These are phyloP conservation scores for Diaporthe ilicicola DNA, from an alignment of 2,329 filamentous ascomycete genomes.

Conservation along the genomic window DNA sequence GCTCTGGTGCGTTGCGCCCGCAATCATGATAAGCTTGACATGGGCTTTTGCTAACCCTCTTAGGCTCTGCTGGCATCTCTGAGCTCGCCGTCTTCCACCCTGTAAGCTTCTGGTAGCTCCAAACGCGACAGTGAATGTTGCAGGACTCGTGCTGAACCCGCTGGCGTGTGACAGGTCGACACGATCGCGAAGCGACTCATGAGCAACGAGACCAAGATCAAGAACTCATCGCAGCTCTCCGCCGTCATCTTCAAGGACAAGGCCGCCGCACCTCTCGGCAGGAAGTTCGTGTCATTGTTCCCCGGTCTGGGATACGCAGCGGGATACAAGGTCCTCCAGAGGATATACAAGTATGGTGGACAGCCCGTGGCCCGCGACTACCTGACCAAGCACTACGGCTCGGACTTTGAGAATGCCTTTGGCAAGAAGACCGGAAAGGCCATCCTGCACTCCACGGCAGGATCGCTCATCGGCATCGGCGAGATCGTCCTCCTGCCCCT, in stretches of 20 bases:
- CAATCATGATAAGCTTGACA: constrained; percentile 12
- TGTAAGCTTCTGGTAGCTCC: constrained; percentile 56
- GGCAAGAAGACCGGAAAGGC: constrained; percentile 98
- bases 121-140: constrained; percentile 23
- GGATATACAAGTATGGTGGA: constrained; percentile 98
- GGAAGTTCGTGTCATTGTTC: constrained; percentile 95
- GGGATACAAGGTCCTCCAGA: constrained; percentile 96
- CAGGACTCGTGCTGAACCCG: constrained; percentile 31
- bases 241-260: constrained; percentile 93
- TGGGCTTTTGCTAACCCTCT: constrained; percentile 27
- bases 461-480: constrained; percentile 94
- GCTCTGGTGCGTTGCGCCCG: constrained; percentile 72
- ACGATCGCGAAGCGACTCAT: constrained; percentile 99
- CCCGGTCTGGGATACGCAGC: constrained; percentile 97
- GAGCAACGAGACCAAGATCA: constrained; percentile 87
- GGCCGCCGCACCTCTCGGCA: constrained; percentile 72
- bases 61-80: constrained; percentile 91
- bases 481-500: constrained; percentile 95
- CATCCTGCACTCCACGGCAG: constrained; percentile 95
- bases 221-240: constrained; percentile 74
- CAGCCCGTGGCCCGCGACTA: constrained; percentile 96
- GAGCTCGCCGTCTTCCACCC: constrained; percentile 94
- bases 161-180: constrained; percentile 73
- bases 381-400: constrained; percentile 80
- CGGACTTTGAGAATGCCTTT: constrained; percentile 86